phyloP scores from a whole-genome alignment of 129 eudicot genomes.

The Solidago caesia region DNA sequence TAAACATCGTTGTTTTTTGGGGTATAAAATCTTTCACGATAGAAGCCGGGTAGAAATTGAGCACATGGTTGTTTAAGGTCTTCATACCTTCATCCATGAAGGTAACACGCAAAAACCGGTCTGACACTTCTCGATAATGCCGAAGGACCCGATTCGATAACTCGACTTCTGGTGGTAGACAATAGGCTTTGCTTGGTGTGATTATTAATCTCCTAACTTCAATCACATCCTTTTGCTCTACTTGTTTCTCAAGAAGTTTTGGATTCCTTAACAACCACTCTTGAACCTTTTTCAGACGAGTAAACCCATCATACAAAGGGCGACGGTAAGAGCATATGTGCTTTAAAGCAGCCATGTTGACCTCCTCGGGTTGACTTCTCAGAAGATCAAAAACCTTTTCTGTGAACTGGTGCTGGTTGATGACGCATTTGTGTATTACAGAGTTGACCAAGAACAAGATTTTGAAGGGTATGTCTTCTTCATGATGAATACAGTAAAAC shows the following conservation, averaged over 20 bases:
- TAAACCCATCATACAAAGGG: conserved; percentile 48
- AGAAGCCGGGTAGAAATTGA: conserved; percentile 48
- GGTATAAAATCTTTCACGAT: conserved; percentile 43
- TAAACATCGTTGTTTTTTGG: conserved; percentile 52
- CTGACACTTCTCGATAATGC: conserved; percentile 42
- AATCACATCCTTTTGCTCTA: conserved; percentile 40
- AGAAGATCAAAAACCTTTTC: conserved; percentile 43
- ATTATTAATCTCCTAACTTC: conserved; percentile 62
- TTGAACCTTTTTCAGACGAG: conserved; percentile 37
- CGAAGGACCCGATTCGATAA: conserved; percentile 66
- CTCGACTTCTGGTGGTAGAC: conserved; percentile 66
- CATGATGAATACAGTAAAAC: conserved; percentile 50
- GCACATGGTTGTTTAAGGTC: conserved; percentile 44
- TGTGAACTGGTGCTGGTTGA: conserved; percentile 64
- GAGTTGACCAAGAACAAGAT: conserved; percentile 57
- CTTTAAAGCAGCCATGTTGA: conserved; percentile 49
- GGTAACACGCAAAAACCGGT: conserved; percentile 62
- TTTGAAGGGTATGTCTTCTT: conserved; percentile 41
- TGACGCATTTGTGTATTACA: conserved; percentile 53
- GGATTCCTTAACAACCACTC: conserved; percentile 62
- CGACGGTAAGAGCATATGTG: conserved; percentile 49
- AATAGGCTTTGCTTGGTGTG: conserved; percentile 66
- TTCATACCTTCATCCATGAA: conserved; percentile 80
- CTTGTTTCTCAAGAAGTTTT: conserved; percentile 41
- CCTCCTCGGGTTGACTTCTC: conserved; percentile 40